Base-by-base conservation (phyloP, 2,329 filamentous ascomycete genomes). In the Ascochyta pisi region DNA sequence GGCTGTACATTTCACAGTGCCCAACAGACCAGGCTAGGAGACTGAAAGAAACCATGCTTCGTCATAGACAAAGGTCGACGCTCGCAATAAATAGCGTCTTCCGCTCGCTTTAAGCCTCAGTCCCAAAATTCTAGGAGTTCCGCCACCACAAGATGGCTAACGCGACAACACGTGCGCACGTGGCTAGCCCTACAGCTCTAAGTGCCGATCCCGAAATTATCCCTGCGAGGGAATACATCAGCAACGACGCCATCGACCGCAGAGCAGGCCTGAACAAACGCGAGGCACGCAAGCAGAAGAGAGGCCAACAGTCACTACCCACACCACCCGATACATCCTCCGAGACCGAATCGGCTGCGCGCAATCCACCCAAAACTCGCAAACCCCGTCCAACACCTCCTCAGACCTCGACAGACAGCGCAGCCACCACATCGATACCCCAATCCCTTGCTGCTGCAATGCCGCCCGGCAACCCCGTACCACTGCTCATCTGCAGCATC, bases 401-500 rank as follows among this genome's bases (percentile, higher is more conserved):
- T 26, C 16, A 42, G 12, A 48, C 23, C 27, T 23, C 43, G 35
- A 40, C 56, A 29, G 10, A 33, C 41, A 2, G 26, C 16, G 1
- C 42, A 40, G 10, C 40, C 38, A 33, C 34, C 44, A 8, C 13
- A 39, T 26, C 46, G 45, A 52, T 50, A 31, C 48, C 53, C 10
- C 42, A 38, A 33, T 39, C 35, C 27, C 43, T 35, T 9, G n/a
- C 41, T 40, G 59, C 58, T 56, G 49, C 57, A 38, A 71, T 73
- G 66, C 63, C 70, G 6, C 60, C 67, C 31, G 62, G 64, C 27
- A 67, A 55, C 50, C 64, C 68, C 16, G 64, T 75, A 47, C 77
- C 80, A 35, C 86, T 96, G 65, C 85, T 98, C 53, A 82, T 98
- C 67, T 85, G 92, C 78, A 95, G 91, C 60, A 84, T 99, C 60